Base-by-base conservation (phyloP, 225 moss, liverwort and hornwort genomes). In the Bryoerythrophyllum caledonicum region DNA sequence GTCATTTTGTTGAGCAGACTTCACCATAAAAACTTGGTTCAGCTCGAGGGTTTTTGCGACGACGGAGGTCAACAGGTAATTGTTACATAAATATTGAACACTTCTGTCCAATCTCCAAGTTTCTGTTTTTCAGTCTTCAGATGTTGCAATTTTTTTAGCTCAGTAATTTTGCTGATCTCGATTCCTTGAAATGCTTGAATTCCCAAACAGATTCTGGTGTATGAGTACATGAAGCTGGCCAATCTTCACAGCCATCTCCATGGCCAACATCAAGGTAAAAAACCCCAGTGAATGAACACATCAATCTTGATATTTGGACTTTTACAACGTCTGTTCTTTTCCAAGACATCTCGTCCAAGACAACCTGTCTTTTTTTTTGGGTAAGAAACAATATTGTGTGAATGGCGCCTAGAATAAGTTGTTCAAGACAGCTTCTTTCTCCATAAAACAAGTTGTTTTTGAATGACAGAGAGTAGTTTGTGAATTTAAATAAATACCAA, bases 31-130 rank as follows among this genome's bases (percentile, higher is more conserved):
- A 84, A 85, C 62, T 63, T 87, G 63, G 84, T 87, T 27, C 80
- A 84, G 25, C 37, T 87, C 27, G 87, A 87, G 34, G 87, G 84
- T 7, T 85, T 87, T 74, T 87, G 87, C 35, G 87, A 87, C 1
- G 84, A 87, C 0, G 80, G 70, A 16, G 23, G 77, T 66, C 81
- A 84, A 3, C 84, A 84, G 81, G 84, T 84, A 46, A 8, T 46
- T 60, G 24, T 37, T 49, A 8, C 7, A 38, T 49, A 6, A 6
- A 52, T 1, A 38, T 48, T 43, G 38, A n/a, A n/a, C n/a, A 41
- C 37, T 6, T 3, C 32, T 12, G 13, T 44, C 17, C 23, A 26
- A 14, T 44, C 40, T 44, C 26, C 41, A n/a, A n/a, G n/a, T 41
- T 24, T 1, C 5, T 41, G 7, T n/a, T n/a, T 37, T 17, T 15